Conservation (phyloP, 257 asterid genomes). For the Ehretia macrophylla region DNA sequence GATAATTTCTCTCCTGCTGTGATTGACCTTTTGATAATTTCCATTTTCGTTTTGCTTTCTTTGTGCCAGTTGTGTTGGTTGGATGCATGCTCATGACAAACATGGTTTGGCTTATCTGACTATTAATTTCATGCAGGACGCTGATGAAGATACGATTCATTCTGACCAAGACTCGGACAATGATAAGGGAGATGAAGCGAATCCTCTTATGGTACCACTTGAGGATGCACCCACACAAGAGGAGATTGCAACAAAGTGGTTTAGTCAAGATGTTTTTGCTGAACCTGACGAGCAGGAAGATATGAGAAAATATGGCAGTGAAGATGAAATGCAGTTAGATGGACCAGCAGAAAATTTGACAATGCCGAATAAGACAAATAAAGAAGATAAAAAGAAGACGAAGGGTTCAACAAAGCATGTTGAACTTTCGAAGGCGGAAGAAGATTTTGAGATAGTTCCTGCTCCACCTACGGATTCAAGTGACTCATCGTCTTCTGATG, state of each 20-base stretch:
- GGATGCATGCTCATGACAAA: neutral
- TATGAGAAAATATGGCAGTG: conserved; percentile 48
- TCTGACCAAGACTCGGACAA: conserved; percentile 71
- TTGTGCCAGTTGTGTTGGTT: neutral
- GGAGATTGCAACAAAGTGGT: conserved; percentile 83
- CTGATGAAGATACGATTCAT: conserved; percentile 30
- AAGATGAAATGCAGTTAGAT: conserved; percentile 64
- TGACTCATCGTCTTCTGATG: conserved; percentile 65
- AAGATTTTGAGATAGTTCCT: conserved; percentile 78
- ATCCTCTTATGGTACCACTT: conserved; percentile 80
- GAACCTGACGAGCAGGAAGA: conserved; percentile 54
- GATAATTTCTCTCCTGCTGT: too few species aligned
- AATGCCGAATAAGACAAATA: conserved; percentile 17
- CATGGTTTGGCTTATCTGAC: neutral
- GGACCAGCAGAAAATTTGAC: conserved; percentile 10
- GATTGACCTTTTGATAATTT: too few species aligned
- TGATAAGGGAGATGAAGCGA: conserved; percentile 54
- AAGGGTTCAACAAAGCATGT: conserved; percentile 3
- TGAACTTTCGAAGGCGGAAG: conserved; percentile 27
- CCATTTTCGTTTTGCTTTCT: too few species aligned
- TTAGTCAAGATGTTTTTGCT: conserved; percentile 81
- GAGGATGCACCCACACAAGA: conserved; percentile 70
- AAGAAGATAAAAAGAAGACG: conserved; percentile 16
- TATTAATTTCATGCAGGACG: neutral
- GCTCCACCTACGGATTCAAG: conserved; percentile 79